phyloP scores from a whole-genome alignment of 2,329 filamentous ascomycete species.

The Colletotrichum lupini region DNA sequence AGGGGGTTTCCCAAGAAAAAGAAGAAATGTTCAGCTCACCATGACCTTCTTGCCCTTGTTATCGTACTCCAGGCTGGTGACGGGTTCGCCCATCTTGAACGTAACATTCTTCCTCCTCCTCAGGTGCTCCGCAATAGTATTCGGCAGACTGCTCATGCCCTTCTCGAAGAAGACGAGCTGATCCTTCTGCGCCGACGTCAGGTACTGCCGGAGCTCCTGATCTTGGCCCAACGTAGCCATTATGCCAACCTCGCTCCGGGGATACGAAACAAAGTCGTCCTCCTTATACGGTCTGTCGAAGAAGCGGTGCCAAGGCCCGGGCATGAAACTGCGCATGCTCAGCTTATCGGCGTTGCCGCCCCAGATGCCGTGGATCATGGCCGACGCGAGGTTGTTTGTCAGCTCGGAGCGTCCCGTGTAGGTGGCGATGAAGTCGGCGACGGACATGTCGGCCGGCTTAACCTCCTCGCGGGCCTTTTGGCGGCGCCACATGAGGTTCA shows the following conservation, averaged over 20 bases:
- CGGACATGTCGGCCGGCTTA: slow-evolving; percentile 71
- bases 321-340: slow-evolving; percentile 72
- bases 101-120: slow-evolving; percentile 66
- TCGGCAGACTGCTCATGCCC: slow-evolving; percentile 73
- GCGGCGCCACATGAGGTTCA: slow-evolving; percentile 50
- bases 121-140: slow-evolving; percentile 64
- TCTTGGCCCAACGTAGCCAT: slow-evolving; percentile 40
- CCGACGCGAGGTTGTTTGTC: slow-evolving; percentile 80
- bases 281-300: slow-evolving; percentile 35
- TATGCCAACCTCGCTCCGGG: slow-evolving; percentile 43
- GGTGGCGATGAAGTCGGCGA: slow-evolving; percentile 73
- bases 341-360: slow-evolving; percentile 88
- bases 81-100: slow-evolving; percentile 60
- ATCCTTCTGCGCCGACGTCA: slow-evolving; percentile 24
- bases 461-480: slow-evolving; percentile 35
- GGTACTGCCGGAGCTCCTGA: slow-evolving; percentile 36
- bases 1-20: too few relatives aligned
- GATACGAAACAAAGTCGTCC: slow-evolving; percentile 39
- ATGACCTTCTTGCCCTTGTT: slow-evolving; percentile 49
- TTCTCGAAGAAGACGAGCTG: slow-evolving; percentile 56
- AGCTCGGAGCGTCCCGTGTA: slow-evolving; percentile 62
- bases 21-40: slow-evolving; percentile 46
- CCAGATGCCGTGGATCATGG: slow-evolving; percentile 87
- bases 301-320: slow-evolving; percentile 58
- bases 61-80: slow-evolving; percentile 59